phyloP scores from a whole-genome alignment of 768 basidiomycete genomes.

The Amanita pseudoporphyria region DNA sequence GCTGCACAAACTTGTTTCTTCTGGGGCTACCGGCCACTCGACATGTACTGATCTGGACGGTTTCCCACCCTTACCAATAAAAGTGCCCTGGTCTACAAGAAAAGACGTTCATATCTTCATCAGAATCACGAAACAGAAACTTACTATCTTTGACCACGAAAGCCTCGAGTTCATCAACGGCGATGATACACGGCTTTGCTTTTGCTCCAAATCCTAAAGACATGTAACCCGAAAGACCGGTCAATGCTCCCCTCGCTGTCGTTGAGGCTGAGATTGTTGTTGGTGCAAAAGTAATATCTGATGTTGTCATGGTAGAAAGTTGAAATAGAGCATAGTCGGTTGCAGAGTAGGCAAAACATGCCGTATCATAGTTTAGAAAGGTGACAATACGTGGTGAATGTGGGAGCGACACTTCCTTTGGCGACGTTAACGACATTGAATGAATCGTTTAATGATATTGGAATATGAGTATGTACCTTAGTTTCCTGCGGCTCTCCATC shows the following conservation, averaged over 20 bases:
- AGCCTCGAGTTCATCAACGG: constrained; percentile 49
- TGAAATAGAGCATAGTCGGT: constrained; percentile 72
- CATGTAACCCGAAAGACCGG: constrained; percentile 79
- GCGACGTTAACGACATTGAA: neutral
- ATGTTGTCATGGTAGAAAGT: constrained; percentile 43
- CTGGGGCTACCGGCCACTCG: constrained; percentile 73
- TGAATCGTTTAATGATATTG: constrained; percentile 1
- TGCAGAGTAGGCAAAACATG: constrained; percentile 74
- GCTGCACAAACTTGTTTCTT: constrained; percentile 40
- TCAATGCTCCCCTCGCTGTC: constrained; percentile 66
- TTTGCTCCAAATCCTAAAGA: constrained; percentile 70
- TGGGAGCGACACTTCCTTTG: constrained; percentile 70
- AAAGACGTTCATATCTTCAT: constrained; percentile 1
- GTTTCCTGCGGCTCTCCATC: constrained; percentile 71
- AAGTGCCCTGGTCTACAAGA: constrained; percentile 52
- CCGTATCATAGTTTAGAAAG: constrained; percentile 53
- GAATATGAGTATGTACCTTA: constrained; percentile 35
- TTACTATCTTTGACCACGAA: constrained; percentile 74
- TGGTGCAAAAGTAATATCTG: constrained; percentile 43
- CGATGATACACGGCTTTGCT: constrained; percentile 52
- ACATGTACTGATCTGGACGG: constrained; percentile 38
- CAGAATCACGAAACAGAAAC: constrained; percentile 16
- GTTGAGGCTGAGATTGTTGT: constrained; percentile 30
- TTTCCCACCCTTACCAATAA: constrained; percentile 54
- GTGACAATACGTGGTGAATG: constrained; percentile 85